Base-by-base conservation (phyloP, 495 filamentous ascomycete genomes). In the Mycothermus thermophilus region DNA sequence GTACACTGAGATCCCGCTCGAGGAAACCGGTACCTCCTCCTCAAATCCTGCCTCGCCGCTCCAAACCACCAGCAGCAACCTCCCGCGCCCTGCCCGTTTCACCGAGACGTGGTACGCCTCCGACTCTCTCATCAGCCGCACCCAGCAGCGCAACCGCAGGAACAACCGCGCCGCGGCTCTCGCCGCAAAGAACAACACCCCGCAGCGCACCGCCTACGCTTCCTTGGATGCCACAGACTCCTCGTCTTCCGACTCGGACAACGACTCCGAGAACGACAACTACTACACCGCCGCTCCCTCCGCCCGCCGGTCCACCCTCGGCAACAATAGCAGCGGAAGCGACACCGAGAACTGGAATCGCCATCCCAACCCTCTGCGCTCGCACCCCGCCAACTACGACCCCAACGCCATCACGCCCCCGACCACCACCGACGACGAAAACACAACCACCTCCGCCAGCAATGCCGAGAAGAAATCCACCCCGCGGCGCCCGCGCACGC, bases 11-110 rank as follows among this genome's bases (percentile, higher is more conserved):
- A 40, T 58, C 34, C 56, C 52, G 8, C 52, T 52, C 23, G 54
- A 46, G 40, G 63, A 61, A 28, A 45, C 39, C 43, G 49, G 29
- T 46, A 45, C 45, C 40, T 37, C 23, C 11, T 42, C 47, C n/a
- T 52, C 42, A 22, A 58, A 41, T 17, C 43, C 51, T 1, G 40
- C 29, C 4, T 55, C 50, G 13, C 35, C 41, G 13, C 41, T 50
- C 14, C 35, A 32, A 0, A 35, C 62, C 38, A 27, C 48, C 41
- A 40, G 60, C 50, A 47, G 61, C 44, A 32, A 51, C 11, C 58
- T 59, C 12, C 55, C 54, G 14, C 72, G 76, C 26, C 56, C 66
- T 3, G 75, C 78, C 40, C 75, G 69, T 62, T 71, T 79, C 48
- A 67, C 66, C 8, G 74, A 79, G 43, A 60, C 71, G 0, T 79